A percentile compares a stretch with the other conserved stretches of the same genome.
Evolutionary conservation across 208 protist species (phyloP).

Genomic region (Tritrichomonas foetus): DNA sequence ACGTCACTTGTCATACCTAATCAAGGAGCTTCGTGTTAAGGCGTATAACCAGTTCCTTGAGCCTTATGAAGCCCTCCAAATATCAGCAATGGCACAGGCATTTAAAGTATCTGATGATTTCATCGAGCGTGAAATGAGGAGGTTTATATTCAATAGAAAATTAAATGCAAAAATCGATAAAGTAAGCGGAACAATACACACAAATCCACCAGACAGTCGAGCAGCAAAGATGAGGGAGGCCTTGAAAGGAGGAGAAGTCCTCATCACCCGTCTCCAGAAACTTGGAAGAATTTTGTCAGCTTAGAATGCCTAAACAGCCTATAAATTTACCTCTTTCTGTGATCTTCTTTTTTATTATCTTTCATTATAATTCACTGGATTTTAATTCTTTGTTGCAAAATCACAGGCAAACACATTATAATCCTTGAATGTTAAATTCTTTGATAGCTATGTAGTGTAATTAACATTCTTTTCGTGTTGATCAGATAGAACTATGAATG

Average conservation of each 20-base stretch:
- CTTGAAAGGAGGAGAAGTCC: background rate
- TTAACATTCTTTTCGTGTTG: too few species aligned
- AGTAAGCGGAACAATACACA: conserved; percentile 32
- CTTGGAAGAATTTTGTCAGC: conserved; percentile 20
- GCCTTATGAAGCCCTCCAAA: conserved; percentile 30
- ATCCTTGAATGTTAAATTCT: too few species aligned
- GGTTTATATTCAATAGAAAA: conserved; percentile 19
- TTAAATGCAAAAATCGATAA: conserved; percentile 27
- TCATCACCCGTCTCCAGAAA: background rate
- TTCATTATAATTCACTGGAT: too few species aligned
- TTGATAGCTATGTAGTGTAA: too few species aligned
- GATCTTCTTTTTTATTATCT: too few species aligned
- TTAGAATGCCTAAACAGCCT: background rate
- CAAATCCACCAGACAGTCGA: conserved; percentile 4
- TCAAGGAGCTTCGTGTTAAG: conserved; percentile 2
- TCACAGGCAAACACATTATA: too few species aligned
- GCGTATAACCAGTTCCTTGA: conserved; percentile 16
- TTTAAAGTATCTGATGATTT: background rate
- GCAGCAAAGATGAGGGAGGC: conserved; percentile 34
- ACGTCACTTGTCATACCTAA: background rate
- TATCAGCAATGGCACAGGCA: background rate
- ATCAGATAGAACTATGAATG: too few species aligned
- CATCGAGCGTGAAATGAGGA: background rate
- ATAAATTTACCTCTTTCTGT: too few species aligned
- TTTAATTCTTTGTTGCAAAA: too few species aligned